Conservation (phyloP, 2,329 filamentous ascomycete genomes). For the Aspergillus sp. region DNA sequence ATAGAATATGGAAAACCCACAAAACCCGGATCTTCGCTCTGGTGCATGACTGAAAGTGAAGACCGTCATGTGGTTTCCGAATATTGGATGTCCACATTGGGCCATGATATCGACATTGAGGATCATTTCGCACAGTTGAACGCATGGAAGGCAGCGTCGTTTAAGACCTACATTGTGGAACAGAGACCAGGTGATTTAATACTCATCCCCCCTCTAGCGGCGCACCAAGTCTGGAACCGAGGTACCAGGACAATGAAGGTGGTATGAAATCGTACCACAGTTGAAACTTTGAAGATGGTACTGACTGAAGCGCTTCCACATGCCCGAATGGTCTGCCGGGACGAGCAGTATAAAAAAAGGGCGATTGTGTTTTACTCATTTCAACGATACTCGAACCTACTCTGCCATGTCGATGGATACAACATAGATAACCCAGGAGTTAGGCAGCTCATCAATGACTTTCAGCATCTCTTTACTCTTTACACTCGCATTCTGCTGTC, state of each 20-base stretch:
- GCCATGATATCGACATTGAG: constrained; percentile 94
- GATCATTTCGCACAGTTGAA: constrained; percentile 94
- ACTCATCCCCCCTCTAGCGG: constrained; percentile 82
- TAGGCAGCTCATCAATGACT: constrained; percentile 72
- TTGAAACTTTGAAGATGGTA: constrained; percentile 81
- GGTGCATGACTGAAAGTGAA: constrained; percentile 98
- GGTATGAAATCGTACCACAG: constrained; percentile 93
- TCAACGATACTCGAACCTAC: constrained; percentile 61
- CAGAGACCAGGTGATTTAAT: constrained; percentile 89
- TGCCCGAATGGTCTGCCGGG: constrained; percentile 83
- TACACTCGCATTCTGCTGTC: constrained; percentile 74
- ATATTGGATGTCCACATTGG: constrained; percentile 86
- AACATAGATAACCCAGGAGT: constrained; percentile 45
- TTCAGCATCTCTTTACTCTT: constrained; percentile 69
- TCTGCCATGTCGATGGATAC: constrained; percentile 53
- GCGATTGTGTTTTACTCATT: constrained; percentile 87
- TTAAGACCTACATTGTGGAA: constrained; percentile 87
- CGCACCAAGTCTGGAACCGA: constrained; percentile 97
- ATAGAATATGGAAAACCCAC: constrained; percentile 62
- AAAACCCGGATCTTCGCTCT: constrained; percentile 80
- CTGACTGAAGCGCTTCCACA: constrained; percentile 81
- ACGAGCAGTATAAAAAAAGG: constrained; percentile 99
- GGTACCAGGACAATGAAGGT: constrained; percentile 95
- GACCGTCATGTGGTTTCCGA: constrained; percentile 86
- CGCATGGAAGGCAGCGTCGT: constrained; percentile 90